Evolutionary conservation across 169 alveolate species (phyloP).

Genomic region (Plasmodium blacklocki): DNA sequence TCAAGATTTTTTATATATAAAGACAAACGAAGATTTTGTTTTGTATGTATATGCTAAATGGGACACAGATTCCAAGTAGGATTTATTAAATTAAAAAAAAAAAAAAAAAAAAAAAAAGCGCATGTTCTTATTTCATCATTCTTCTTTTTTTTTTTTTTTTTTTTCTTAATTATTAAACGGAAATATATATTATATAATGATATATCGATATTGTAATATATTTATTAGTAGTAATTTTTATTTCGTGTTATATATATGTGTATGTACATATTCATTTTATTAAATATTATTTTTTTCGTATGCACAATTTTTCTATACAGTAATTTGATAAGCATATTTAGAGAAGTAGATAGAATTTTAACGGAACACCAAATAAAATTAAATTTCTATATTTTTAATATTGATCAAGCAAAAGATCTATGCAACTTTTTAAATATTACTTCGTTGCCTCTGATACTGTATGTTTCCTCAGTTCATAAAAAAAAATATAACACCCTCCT

Average conservation of each 20-base stretch:
- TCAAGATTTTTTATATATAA: conserved; percentile 40
- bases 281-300: conserved; percentile 1
- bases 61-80: conserved; percentile 73
- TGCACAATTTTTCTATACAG: conserved; percentile 8
- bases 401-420: conserved; percentile 55
- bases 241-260: neutral
- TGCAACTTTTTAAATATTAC: conserved; percentile 48
- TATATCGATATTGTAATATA: too few relatives aligned
- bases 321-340: conserved; percentile 51
- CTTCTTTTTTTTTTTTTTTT: too few relatives aligned
- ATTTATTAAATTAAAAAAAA: neutral
- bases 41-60: conserved; percentile 75
- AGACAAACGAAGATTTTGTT: conserved; percentile 62
- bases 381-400: conserved; percentile 61
- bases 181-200: too few relatives aligned
- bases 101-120: too few relatives aligned
- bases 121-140: too few relatives aligned
- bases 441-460: conserved; percentile 49
- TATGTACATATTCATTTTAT: conserved; percentile 12
- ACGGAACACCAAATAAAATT: conserved; percentile 46
- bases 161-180: too few relatives aligned
- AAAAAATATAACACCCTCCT: conserved; percentile 54
- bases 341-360: conserved; percentile 73
- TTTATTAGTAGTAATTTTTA: neutral
- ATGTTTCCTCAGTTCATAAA: conserved; percentile 71